phyloP scores from a whole-genome alignment of 2,329 filamentous ascomycete genomes.

The Tolypocladium paradoxum region DNA sequence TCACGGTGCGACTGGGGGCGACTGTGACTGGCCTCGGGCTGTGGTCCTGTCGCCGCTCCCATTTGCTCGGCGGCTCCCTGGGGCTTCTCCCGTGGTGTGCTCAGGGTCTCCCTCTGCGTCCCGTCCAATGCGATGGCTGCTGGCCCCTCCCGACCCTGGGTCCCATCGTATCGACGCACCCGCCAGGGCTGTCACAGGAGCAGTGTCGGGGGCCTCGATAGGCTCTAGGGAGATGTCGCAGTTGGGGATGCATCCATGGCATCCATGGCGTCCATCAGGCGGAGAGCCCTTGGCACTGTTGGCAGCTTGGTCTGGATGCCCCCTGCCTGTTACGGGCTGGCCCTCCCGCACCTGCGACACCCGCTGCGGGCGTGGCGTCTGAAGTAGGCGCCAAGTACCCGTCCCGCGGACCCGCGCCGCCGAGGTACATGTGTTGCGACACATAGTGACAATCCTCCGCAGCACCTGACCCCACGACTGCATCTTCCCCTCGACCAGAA shows the following conservation, averaged over 20 bases:
- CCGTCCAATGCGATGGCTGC: not conserved
- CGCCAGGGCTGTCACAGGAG: slow-evolving; percentile 9
- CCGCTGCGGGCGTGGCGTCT: not conserved
- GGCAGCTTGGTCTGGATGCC: not conserved
- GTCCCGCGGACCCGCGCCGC: not conserved
- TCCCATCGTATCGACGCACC: not conserved
- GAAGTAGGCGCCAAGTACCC: not conserved
- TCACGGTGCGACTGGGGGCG: not conserved
- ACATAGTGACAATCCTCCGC: not conserved
- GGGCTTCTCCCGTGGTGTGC: not conserved
- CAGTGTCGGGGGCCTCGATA: slow-evolving; percentile 6
- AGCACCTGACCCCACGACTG: slow-evolving; percentile 5
- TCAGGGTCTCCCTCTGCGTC: slow-evolving; percentile 1
- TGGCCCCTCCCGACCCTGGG: not conserved
- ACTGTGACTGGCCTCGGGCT: not conserved
- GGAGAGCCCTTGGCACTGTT: slow-evolving; percentile 1
- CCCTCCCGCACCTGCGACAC: slow-evolving; percentile 5
- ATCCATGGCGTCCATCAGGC: slow-evolving; percentile 9
- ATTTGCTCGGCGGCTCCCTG: not conserved
- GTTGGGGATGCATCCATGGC: not conserved
- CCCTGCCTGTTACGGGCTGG: slow-evolving; percentile 5
- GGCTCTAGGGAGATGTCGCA: not conserved
- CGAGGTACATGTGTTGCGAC: not conserved
- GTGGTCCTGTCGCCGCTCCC: not conserved
- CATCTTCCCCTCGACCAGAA: slow-evolving; percentile 1